These are phyloP conservation scores for Fusarium buxicola DNA, from an alignment of 2,329 filamentous ascomycete genomes.

Conservation along the genomic window DNA sequence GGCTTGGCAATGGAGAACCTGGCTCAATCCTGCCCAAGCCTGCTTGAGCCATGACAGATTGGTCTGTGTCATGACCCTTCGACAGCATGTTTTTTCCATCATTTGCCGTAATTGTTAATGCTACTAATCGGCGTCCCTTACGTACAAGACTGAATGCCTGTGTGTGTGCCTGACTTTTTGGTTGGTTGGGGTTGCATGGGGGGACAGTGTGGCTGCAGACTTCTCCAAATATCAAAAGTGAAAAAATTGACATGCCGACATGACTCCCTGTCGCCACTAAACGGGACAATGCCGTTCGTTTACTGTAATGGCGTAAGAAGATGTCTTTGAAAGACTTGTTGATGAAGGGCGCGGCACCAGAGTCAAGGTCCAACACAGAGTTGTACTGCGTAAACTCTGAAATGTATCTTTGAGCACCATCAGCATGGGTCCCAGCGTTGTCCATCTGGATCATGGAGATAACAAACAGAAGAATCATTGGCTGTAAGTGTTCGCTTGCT, in stretches of 20 bases:
- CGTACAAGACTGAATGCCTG: slow-evolving; percentile 3
- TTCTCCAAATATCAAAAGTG: neutral
- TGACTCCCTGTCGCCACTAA: neutral
- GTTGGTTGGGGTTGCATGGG: neutral
- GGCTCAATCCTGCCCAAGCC: neutral
- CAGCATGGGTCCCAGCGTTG: slow-evolving; percentile 3
- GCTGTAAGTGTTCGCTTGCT: neutral
- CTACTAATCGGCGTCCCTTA: neutral
- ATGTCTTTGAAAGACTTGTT: slow-evolving; percentile 3
- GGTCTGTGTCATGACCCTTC: slow-evolving; percentile 18
- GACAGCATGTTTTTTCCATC: neutral
- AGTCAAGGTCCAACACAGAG: neutral
- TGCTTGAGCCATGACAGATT: slow-evolving; percentile 14
- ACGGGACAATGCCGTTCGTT: neutral
- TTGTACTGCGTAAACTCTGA: slow-evolving; percentile 4
- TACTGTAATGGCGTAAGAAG: slow-evolving; percentile 10
- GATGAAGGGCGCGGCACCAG: neutral
- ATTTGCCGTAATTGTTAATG: neutral
- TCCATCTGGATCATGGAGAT: neutral
- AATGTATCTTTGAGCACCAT: neutral
- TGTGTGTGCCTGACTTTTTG: neutral
- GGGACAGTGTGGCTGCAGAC: neutral
- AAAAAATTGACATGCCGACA: neutral
- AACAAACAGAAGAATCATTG: neutral
- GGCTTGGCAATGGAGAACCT: slow-evolving; percentile 9